Base-by-base conservation (phyloP, 2,329 filamentous ascomycete genomes). In the Remersonia thermophila region DNA sequence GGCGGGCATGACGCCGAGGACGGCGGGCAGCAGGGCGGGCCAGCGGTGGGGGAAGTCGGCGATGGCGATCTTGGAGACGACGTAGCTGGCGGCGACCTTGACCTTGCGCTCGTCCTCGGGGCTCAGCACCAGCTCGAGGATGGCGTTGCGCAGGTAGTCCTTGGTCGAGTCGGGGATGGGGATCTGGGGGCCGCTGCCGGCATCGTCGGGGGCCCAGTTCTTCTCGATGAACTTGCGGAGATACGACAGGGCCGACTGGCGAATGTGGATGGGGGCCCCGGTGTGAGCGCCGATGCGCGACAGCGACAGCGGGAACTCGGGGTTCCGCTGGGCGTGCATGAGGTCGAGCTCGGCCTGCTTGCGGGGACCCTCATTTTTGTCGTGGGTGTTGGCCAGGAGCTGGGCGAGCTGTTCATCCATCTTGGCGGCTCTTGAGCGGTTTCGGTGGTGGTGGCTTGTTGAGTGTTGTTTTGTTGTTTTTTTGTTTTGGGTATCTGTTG, bases 381-480 rank as follows among this genome's bases (percentile, higher is more conserved):
- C 78, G 64, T 93, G 85, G 33, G 87, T 93, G 61, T 86, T 84
- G 52, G 80, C 76, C 46, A 98, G 78, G 57, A 96, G 73, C 60
- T 80, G 78, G 51, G 91, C 78, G 59, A 98, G 76, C 67, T 93
- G 80, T 63, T 93, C 80, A 72, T 94, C 87, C 86, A 94, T 94
- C 51, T 54, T 62, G 55, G 47, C 50, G 44, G 37, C 20, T 33
- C n/a, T n/a, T n/a, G n/a, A n/a, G n/a, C n/a, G n/a, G n/a, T n/a
- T 11, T 14, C 28, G 9, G 2, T 14, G 18, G 7, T 12, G 16
- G n/a, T 15, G 12, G 31, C 18, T n/a, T 34, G 28, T 15, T 35
- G 28, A 11, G 23, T 32, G 11, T 32, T 30, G 20, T 13, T 12
- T 20, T 27, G 20, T 23, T 23, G 5, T 5, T 23, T 5, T 23